Evolutionary conservation across 768 basidiomycete species (phyloP).

Genomic region (Lyophyllum atratum): DNA sequence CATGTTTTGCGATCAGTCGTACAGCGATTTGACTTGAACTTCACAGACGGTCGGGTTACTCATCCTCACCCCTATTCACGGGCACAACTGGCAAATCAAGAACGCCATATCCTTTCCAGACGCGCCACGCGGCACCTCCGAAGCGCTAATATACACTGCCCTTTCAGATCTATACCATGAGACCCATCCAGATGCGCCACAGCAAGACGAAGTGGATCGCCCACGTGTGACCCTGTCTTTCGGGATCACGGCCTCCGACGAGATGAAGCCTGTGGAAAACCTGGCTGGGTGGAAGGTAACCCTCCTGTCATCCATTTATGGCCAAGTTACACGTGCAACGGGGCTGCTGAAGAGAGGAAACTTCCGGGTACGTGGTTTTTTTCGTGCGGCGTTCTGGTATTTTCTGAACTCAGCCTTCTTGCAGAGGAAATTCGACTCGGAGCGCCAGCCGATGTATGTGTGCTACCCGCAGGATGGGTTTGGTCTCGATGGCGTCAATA

Average conservation of each 20-base stretch:
- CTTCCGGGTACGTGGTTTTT: constrained; percentile 39
- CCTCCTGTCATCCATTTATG: constrained; percentile 44
- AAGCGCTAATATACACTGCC: constrained; percentile 49
- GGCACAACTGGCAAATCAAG: constrained; percentile 53
- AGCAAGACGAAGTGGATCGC: not conserved
- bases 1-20: not conserved
- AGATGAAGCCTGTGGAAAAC: constrained; percentile 42
- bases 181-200: constrained; percentile 2
- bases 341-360: constrained; percentile 43
- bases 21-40: not conserved
- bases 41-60: constrained; percentile 46
- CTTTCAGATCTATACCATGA: constrained; percentile 44
- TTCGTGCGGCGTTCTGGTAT: not conserved
- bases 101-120: constrained; percentile 55
- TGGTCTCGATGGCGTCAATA: constrained; percentile 45
- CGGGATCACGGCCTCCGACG: constrained; percentile 46
- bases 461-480: constrained; percentile 53
- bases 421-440: constrained; percentile 48
- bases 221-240: constrained; percentile 43
- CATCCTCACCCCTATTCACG: constrained; percentile 49
- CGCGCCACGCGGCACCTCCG: constrained; percentile 56
- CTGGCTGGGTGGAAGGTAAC: constrained; percentile 49
- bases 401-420: not conserved
- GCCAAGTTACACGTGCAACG: constrained; percentile 37
- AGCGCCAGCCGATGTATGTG: constrained; percentile 46